Evolutionary conservation across 805 yeast species (phyloP).

Genomic region (Saccharomycopsis schoenii): DNA sequence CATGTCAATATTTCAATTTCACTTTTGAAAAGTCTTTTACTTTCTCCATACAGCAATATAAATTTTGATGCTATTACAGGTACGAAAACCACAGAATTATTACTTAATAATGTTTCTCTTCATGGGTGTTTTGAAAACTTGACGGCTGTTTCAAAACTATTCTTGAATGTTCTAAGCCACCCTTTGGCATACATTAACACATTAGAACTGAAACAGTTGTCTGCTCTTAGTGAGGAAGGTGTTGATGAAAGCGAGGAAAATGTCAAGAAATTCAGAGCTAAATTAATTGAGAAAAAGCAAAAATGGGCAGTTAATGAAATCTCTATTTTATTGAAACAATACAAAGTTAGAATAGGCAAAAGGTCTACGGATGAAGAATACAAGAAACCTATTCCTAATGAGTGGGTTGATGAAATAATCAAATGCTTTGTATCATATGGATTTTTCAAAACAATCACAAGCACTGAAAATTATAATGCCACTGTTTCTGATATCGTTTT

Average conservation of each 20-base stretch:
- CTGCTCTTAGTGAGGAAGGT: conserved; percentile 16
- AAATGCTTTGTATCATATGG: conserved; percentile 22
- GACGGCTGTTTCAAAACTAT: conserved; percentile 13
- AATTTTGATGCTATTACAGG: conserved; percentile 73
- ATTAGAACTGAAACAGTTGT: conserved; percentile 20
- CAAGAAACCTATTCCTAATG: conserved; percentile 11
- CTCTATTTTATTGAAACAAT: conserved; percentile 37
- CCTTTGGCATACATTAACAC: conserved; percentile 19
- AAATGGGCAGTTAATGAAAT: conserved; percentile 50
- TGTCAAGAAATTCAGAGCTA: conserved; percentile 17
- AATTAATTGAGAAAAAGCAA: conserved; percentile 26
- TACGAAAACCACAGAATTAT: conserved; percentile 48
- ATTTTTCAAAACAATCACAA: conserved; percentile 14
- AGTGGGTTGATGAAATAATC: conserved; percentile 26
- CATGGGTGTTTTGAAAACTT: conserved; percentile 19
- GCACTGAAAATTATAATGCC: conserved; percentile 17
- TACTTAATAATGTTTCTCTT: conserved; percentile 25
- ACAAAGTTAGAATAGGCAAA: conserved; percentile 28
- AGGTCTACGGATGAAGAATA: conserved; percentile 12
- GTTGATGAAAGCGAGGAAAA: conserved; percentile 13
- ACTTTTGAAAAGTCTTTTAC: conserved; percentile 28
- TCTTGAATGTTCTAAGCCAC: conserved; percentile 20
- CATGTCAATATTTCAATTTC: conserved; percentile 30
- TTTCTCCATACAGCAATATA: conserved; percentile 43
- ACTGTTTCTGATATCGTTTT: conserved; percentile 35